These are phyloP conservation scores for Ochetophila trinervis DNA, from an alignment of 306 rosid species.

Conservation along the genomic window DNA sequence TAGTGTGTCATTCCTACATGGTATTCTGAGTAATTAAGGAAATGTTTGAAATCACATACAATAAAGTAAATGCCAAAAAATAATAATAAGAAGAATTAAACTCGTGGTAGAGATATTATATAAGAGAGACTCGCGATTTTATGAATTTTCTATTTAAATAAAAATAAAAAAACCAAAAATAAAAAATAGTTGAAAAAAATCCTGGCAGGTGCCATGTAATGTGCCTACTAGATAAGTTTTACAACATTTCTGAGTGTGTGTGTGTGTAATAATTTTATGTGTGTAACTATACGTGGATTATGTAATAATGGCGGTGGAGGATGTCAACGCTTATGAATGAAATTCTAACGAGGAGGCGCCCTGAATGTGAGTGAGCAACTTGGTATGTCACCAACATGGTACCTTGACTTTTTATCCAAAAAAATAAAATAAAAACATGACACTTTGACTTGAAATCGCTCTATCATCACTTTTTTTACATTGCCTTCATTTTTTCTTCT, in stretches of 20 bases:
- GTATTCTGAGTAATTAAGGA: not conserved
- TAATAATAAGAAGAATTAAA: too few relatives aligned
- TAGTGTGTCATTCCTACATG: not conserved
- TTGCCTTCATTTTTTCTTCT: too few relatives aligned
- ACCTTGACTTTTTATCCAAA: too few relatives aligned
- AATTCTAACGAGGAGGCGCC: conserved; percentile 10
- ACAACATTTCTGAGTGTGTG: too few relatives aligned
- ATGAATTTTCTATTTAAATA: too few relatives aligned
- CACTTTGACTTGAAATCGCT: conserved; percentile 24
- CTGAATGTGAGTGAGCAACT: conserved; percentile 15
- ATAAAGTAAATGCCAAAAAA: not conserved
- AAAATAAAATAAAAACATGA: too few relatives aligned
- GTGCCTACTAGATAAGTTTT: too few relatives aligned
- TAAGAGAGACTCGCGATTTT: not conserved
- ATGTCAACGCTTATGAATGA: conserved; percentile 41
- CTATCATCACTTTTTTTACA: conserved; percentile 11
- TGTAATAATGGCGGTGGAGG: conserved; percentile 14
- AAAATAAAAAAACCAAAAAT: too few relatives aligned
- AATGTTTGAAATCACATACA: conserved; percentile 6
- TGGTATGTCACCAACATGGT: conserved; percentile 15
- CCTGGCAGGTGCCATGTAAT: too few relatives aligned
- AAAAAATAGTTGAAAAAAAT: too few relatives aligned
- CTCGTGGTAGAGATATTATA: not conserved
- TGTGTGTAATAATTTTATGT: too few relatives aligned
- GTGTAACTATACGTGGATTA: not conserved